Evolutionary conservation across 179 eudicot genomes (phyloP), one percentile per base, ranked within the genome.

Genomic region (Corrigiola litoralis): DNA sequence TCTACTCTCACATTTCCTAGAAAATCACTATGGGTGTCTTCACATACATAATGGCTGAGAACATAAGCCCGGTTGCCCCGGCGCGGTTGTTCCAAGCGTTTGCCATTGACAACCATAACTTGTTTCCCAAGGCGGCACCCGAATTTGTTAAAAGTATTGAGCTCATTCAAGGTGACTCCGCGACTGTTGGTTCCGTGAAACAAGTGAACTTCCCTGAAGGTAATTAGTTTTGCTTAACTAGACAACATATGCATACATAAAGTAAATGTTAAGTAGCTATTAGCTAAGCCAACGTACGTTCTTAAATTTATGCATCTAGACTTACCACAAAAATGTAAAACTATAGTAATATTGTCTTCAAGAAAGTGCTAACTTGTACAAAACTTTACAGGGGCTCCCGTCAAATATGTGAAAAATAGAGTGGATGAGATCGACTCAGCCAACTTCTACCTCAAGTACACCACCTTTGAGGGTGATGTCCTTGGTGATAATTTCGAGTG

Each of bases 381-480:
- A 1, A 16, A n/a, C 37, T 49, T 29, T 24, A 28, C 56, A 58
- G 63, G 50, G 55, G 61, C 47, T 21, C 72, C 72, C 12, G 58
- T 46, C 65, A 68, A 2, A n/a, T 68, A 46, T 48, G 62, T 68
- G 48, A 68, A 58, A 47, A 68, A 57, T 16, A 68, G 72, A 58
- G 25, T 58, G 1, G 73, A 69, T 0, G 67, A 69, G 10, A 61
- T 69, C 9, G 73, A 69, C 34, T 18, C 21, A 1, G 31, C 10
- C 13, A 61, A 69, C 11, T 69, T 49, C 11, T 69, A 61, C 66
- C 37, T 52, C 28, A 69, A 69, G 73, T 69, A 69, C 49, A 69
- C 61, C 1, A 51, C 67, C 46, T 51, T 69, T 3, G 73, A 69
- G 16, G 73, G 73, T 8, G 73, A 69, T 41, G 49, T 69, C 16